phyloP scores from a whole-genome alignment of 75 land plant species.

The Azolla pinnata region DNA sequence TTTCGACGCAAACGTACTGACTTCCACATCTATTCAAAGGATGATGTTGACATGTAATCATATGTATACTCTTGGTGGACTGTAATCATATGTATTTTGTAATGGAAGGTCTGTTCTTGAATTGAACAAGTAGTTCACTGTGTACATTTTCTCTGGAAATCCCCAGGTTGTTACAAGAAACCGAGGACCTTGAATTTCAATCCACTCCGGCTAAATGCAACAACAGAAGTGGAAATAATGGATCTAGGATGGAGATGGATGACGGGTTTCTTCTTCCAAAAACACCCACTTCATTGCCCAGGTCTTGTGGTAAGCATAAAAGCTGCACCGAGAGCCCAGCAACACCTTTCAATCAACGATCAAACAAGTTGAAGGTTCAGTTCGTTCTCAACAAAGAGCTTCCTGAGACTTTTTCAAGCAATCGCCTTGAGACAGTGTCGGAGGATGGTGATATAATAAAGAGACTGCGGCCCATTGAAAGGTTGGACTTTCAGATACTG shows the following conservation, averaged over 20 bases:
- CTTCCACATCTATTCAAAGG: constrained; percentile 63
- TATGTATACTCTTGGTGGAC: no score
- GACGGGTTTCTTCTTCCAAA: constrained; percentile 3
- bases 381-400: constrained; percentile 37
- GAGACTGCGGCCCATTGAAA: constrained; percentile 39
- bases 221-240: no score
- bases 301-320: constrained; percentile 8
- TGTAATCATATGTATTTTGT: no score
- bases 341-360: constrained; percentile 75
- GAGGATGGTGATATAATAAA: constrained; percentile 61
- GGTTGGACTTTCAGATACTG: constrained; percentile 43
- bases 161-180: no score
- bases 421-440: constrained; percentile 8
- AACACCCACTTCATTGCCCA: constrained; percentile 22
- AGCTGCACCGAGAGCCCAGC: constrained; percentile 13
- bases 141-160: no score
- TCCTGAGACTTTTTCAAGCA: not conserved
- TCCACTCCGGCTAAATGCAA: no score
- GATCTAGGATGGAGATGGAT: not conserved
- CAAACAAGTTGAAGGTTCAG: constrained; percentile 52
- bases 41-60: constrained; percentile 75
- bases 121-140: no score
- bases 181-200: no score
- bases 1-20: constrained; percentile 44
- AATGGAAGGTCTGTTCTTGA: no score